Evolutionary conservation across 768 basidiomycete genomes (phyloP).

Genomic region (Trametes meyenii): DNA sequence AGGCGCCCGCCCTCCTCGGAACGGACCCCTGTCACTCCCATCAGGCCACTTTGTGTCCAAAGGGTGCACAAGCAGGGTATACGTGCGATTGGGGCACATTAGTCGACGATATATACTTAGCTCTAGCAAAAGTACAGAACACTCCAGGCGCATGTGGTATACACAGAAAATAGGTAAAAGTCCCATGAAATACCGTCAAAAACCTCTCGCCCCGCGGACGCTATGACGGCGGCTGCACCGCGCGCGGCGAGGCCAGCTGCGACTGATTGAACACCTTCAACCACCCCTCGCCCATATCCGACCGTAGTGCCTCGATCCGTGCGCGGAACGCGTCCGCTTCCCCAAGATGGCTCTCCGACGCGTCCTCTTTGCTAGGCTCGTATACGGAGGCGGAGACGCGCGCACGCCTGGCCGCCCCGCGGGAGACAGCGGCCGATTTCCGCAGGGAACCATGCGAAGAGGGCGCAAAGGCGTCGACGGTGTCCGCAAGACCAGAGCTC

Average conservation of each 20-base stretch:
- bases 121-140: slow-evolving; percentile 17
- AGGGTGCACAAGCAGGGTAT: not conserved
- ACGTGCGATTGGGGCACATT: not conserved
- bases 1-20: slow-evolving; percentile 7
- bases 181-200: not conserved
- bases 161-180: not conserved
- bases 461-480: slow-evolving; percentile 13
- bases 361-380: slow-evolving; percentile 45
- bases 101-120: slow-evolving; percentile 1
- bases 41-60: slow-evolving; percentile 1
- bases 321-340: slow-evolving; percentile 75
- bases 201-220: not conserved
- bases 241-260: slow-evolving; percentile 34
- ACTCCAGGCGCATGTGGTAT: slow-evolving; percentile 21
- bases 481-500: slow-evolving; percentile 17
- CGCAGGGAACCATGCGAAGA: slow-evolving; percentile 24
- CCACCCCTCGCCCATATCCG: slow-evolving; percentile 91
- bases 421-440: slow-evolving; percentile 37
- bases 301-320: slow-evolving; percentile 78
- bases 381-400: slow-evolving; percentile 65
- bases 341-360: slow-evolving; percentile 40
- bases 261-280: slow-evolving; percentile 82
- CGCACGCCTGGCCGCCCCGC: slow-evolving; percentile 48
- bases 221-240: slow-evolving; percentile 6
- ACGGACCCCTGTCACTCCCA: slow-evolving; percentile 8